These are phyloP conservation scores for Phytophthora syringae DNA, from an alignment of 352 stramenopile species.

Conservation along the genomic window DNA sequence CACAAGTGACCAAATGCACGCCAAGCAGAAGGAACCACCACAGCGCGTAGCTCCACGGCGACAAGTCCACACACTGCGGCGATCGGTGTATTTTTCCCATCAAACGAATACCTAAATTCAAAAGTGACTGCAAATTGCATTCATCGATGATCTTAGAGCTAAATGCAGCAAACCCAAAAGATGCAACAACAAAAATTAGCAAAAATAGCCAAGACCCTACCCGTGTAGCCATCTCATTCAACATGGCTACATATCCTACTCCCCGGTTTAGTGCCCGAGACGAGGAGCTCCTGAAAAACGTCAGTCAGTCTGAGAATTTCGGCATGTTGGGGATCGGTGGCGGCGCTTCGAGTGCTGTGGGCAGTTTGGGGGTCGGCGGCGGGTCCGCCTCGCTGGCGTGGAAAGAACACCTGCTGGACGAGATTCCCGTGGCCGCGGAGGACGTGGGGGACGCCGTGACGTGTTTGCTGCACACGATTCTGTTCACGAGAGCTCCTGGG, in stretches of 20 bases:
- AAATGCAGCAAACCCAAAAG: too few relatives aligned
- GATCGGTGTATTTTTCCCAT: too few relatives aligned
- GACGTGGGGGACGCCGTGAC: constrained; percentile 73
- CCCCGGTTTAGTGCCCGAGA: neutral
- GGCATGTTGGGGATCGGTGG: constrained; percentile 16
- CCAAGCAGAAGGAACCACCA: constrained; percentile 15
- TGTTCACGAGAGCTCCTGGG: constrained; percentile 79
- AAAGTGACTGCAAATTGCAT: too few relatives aligned
- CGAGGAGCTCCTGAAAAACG: neutral
- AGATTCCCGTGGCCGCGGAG: constrained; percentile 58
- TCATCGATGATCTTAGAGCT: too few relatives aligned
- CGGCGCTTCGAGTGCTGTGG: constrained; percentile 14
- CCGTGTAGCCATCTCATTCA: neutral
- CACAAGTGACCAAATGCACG: constrained; percentile 13
- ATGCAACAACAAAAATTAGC: too few relatives aligned
- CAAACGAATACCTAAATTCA: too few relatives aligned
- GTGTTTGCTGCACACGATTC: constrained; percentile 79
- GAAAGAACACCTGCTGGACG: constrained; percentile 73
- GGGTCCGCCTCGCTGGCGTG: constrained; percentile 29
- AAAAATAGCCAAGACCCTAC: too few relatives aligned
- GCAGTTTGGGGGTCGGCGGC: neutral
- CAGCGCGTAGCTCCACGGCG: constrained; percentile 1
- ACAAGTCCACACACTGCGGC: neutral
- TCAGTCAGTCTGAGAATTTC: constrained; percentile 29
- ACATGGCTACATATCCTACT: neutral